phyloP scores from a whole-genome alignment of 768 basidiomycete genomes.

The Cystofilobasidium bisporidii region DNA sequence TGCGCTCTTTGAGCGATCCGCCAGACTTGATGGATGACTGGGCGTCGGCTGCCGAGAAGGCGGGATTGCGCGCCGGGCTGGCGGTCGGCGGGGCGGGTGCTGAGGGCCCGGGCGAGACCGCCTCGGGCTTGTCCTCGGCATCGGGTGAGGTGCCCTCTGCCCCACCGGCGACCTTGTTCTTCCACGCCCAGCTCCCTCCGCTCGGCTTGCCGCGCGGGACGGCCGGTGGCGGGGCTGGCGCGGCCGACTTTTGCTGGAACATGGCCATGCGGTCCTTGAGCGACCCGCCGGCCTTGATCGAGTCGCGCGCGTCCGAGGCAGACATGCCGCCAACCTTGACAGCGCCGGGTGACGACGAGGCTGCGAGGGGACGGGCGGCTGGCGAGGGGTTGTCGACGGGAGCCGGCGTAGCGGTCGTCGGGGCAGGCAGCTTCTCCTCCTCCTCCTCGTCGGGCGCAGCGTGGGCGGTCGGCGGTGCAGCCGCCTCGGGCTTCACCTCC shows the following conservation, averaged over 20 bases:
- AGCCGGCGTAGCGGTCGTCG: neutral
- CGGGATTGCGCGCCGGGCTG: neutral
- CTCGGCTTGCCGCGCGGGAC: conserved; percentile 26
- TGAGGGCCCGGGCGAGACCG: too few relatives aligned
- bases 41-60: conserved; percentile 62
- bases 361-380: conserved; percentile 8
- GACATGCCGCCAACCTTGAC: conserved; percentile 26
- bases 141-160: too few relatives aligned
- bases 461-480: neutral
- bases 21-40: conserved; percentile 69
- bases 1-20: conserved; percentile 79
- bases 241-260: conserved; percentile 25
- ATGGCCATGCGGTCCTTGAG: conserved; percentile 28
- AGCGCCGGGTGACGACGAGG: neutral
- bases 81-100: too few relatives aligned
- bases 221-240: conserved; percentile 18
- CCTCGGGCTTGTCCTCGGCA: too few relatives aligned
- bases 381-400: neutral
- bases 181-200: conserved; percentile 24
- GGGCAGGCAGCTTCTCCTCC: too few relatives aligned
- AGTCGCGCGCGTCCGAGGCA: conserved; percentile 26
- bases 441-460: too few relatives aligned
- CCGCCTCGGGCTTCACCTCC: neutral
- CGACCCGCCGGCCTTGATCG: conserved; percentile 19
- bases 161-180: conserved; percentile 22